phyloP scores from a whole-genome alignment of 768 basidiomycete species.

The Mycena albidolilacea region DNA sequence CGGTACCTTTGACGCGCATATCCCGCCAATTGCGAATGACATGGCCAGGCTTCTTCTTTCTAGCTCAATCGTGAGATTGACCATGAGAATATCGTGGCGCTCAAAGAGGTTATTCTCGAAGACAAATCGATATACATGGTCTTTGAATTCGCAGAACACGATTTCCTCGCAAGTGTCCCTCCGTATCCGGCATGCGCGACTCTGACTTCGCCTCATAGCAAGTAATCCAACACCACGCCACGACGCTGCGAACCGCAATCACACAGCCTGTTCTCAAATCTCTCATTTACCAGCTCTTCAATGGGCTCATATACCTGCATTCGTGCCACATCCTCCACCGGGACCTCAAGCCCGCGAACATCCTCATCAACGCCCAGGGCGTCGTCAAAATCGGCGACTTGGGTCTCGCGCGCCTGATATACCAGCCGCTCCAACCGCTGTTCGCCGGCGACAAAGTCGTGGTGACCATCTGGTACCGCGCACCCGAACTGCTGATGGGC shows the following conservation, averaged over 20 bases:
- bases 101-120: slow-evolving; percentile 96
- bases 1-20: slow-evolving; percentile 65
- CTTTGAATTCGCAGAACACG: slow-evolving; percentile 99
- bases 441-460: slow-evolving; percentile 98
- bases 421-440: slow-evolving; percentile 92
- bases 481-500: slow-evolving; percentile 95
- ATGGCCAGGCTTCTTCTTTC: background rate
- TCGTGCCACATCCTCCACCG: slow-evolving; percentile 96
- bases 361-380: slow-evolving; percentile 91
- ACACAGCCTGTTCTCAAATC: slow-evolving; percentile 89
- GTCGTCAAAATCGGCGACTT: slow-evolving; percentile 99
- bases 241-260: slow-evolving; percentile 85
- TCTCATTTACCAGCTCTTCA: slow-evolving; percentile 93
- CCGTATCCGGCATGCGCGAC: background rate
- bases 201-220: slow-evolving; percentile 68
- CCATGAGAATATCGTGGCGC: slow-evolving; percentile 92
- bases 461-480: slow-evolving; percentile 99
- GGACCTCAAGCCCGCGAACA: slow-evolving; percentile 98
- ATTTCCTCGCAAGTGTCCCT: slow-evolving; percentile 84
- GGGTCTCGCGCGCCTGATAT: slow-evolving; percentile 92
- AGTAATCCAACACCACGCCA: slow-evolving; percentile 98
- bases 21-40: background rate
- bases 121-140: slow-evolving; percentile 99
- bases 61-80: slow-evolving; percentile 91
- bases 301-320: slow-evolving; percentile 96